These are phyloP conservation scores for Sindora glabra DNA, from an alignment of 306 rosid genomes.

Conservation along the genomic window DNA sequence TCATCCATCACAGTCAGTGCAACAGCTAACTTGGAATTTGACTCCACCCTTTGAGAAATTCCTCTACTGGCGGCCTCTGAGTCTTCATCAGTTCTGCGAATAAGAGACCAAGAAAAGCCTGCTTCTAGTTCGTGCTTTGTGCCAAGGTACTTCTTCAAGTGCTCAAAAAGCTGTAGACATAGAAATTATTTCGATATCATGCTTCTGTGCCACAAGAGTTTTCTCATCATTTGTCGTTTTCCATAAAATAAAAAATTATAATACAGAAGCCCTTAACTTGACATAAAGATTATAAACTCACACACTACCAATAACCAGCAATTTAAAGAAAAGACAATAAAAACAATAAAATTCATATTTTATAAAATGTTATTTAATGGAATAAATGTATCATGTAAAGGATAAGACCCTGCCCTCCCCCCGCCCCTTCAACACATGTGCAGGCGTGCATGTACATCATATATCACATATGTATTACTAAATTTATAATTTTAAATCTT, in stretches of 20 bases:
- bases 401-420: no score
- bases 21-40: conserved; percentile 93
- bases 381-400: no score
- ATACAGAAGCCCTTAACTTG: neutral
- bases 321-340: no score
- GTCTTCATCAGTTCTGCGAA: conserved; percentile 70
- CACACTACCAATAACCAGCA: no score
- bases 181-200: conserved; percentile 7
- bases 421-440: no score
- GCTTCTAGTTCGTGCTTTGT: conserved; percentile 86
- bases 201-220: neutral
- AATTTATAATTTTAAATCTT: neutral
- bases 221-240: neutral
- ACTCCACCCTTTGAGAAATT: conserved; percentile 61
- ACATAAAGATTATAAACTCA: neutral
- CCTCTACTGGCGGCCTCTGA: conserved; percentile 57
- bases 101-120: conserved; percentile 88
- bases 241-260: neutral
- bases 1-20: conserved; percentile 95
- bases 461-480: no score
- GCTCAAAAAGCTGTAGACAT: conserved; percentile 69
- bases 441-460: no score
- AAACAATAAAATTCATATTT: no score
- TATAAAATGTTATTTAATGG: no score
- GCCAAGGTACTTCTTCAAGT: conserved; percentile 80